Percentiles rank a stretch among this genome's conserved stretches.
Evolutionary conservation across 441 rosid genomes (phyloP).

Genomic region (Adansonia grandidieri): DNA sequence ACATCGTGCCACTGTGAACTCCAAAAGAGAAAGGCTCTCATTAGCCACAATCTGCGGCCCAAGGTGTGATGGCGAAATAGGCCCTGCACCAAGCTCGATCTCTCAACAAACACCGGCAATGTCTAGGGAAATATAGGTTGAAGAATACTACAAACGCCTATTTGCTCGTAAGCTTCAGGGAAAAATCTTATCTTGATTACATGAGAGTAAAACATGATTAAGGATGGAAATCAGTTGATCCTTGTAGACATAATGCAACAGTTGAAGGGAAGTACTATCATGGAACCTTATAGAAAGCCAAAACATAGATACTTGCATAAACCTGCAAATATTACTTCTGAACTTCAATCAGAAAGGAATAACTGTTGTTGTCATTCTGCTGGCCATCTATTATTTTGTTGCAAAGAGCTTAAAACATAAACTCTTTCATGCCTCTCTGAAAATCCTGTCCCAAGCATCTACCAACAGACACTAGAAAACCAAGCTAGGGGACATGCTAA

Average conservation of each 20-base stretch:
- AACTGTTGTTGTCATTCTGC: too few species aligned
- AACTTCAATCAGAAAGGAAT: neutral
- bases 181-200: conserved; percentile 41
- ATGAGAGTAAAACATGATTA: conserved; percentile 27
- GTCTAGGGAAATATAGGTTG: conserved; percentile 27
- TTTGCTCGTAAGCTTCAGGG: conserved; percentile 34
- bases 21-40: conserved; percentile 42
- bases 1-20: conserved; percentile 46
- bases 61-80: conserved; percentile 29
- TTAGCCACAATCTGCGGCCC: conserved; percentile 41
- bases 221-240: conserved; percentile 30
- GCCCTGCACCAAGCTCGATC: conserved; percentile 24
- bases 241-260: neutral
- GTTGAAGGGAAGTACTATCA: neutral
- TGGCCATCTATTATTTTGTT: too few species aligned
- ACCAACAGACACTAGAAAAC: too few species aligned
- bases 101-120: conserved; percentile 27
- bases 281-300: neutral
- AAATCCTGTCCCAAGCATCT: too few species aligned
- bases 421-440: too few species aligned
- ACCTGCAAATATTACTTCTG: too few species aligned
- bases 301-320: neutral
- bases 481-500: too few species aligned
- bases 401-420: too few species aligned
- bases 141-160: conserved; percentile 35